Conservation (phyloP, 441 rosid species). For the Aquilaria agallochum region DNA sequence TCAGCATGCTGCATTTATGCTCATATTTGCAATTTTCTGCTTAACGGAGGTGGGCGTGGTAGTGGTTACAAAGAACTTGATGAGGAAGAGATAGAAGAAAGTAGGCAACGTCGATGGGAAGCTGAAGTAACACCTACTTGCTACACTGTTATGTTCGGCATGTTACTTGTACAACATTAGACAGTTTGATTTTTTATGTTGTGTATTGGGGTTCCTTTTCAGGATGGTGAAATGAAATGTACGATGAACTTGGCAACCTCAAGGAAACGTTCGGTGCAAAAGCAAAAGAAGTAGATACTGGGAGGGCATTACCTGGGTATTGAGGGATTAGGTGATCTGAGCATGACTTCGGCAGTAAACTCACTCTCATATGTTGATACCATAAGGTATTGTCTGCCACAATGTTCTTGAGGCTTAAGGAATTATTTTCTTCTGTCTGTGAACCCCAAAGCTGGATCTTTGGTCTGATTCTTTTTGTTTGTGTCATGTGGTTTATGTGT, state of each 20-base stretch:
- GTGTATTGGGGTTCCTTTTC: slow-evolving; percentile 13
- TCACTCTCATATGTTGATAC: too few relatives aligned
- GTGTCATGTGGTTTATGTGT: too few relatives aligned
- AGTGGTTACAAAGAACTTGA: slow-evolving; percentile 99
- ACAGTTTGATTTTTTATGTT: slow-evolving; percentile 13
- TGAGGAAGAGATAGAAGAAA: slow-evolving; percentile 97
- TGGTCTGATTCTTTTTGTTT: too few relatives aligned
- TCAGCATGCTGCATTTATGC: too few relatives aligned
- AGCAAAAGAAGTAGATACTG: slow-evolving; percentile 67
- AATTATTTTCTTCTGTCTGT: too few relatives aligned
- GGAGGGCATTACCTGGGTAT: slow-evolving; percentile 65
- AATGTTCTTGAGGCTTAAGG: too few relatives aligned
- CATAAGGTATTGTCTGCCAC: too few relatives aligned
- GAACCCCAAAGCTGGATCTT: too few relatives aligned
- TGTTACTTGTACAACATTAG: not conserved
- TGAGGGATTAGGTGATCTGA: slow-evolving; percentile 69
- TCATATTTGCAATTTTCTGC: not conserved
- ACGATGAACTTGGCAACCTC: slow-evolving; percentile 96
- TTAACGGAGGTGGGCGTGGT: slow-evolving; percentile 87
- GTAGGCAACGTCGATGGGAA: slow-evolving; percentile 79
- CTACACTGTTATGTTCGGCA: slow-evolving; percentile 10
- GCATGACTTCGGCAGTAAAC: slow-evolving; percentile 2
- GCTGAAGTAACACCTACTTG: slow-evolving; percentile 52
- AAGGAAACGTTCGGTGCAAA: slow-evolving; percentile 93
- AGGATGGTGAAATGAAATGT: slow-evolving; percentile 95